Conservation (phyloP, 108 stramenopile species). For the Seminavis robusta region DNA sequence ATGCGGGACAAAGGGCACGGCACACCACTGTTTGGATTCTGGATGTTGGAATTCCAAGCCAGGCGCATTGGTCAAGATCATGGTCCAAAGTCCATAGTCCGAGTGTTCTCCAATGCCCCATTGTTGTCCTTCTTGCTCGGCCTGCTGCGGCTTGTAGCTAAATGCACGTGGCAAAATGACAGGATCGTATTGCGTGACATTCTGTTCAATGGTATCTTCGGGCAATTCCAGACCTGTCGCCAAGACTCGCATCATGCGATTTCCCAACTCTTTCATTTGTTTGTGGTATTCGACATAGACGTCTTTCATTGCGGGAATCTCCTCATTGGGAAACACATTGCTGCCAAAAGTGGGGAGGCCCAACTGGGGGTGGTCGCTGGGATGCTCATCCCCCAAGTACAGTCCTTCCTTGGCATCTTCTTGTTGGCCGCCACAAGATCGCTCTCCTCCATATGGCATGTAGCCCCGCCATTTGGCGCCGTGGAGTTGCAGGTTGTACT, state of each 20-base stretch:
- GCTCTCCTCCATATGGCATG: neutral
- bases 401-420: neutral
- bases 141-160: neutral
- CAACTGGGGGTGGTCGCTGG: neutral
- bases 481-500: neutral
- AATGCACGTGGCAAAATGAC: slow-evolving; percentile 1
- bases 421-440: neutral
- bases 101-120: neutral
- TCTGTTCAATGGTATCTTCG: neutral
- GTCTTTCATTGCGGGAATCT: neutral
- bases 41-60: slow-evolving; percentile 2
- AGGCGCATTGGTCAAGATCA: neutral
- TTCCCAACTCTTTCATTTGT: slow-evolving; percentile 3
- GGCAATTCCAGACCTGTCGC: neutral
- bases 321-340: slow-evolving; percentile 1
- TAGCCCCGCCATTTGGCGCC: slow-evolving; percentile 1
- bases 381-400: neutral
- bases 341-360: slow-evolving; percentile 1
- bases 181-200: neutral
- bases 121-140: neutral
- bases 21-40: neutral
- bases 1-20: neutral
- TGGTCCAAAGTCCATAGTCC: slow-evolving; percentile 2
- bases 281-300: slow-evolving; percentile 1
- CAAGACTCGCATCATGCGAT: neutral